Evolutionary conservation across 2,329 filamentous ascomycete genomes (phyloP), one percentile per base, ranked within the genome.

Genomic region (Blastomyces percursus): DNA sequence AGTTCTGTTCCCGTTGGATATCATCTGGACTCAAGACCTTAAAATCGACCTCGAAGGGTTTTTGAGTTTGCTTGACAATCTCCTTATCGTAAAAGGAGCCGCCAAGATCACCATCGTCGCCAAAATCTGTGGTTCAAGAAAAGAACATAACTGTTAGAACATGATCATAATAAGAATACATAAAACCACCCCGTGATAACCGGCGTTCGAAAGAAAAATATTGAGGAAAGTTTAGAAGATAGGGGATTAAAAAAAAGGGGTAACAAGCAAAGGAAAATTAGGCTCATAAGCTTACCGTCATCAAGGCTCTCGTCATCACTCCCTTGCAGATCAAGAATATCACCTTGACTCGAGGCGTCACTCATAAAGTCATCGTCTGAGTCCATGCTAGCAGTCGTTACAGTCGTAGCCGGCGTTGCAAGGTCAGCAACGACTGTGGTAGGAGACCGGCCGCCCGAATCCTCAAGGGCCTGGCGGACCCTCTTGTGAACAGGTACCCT

Each of bases 281-380:
- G n/a, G 32, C 21, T 11, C 19, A 12, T 44, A 44, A 55, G 68
- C 74, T 54, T 62, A 78, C 75, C 76, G 64, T 78, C 76, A 24
- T 72, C 75, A 57, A 76, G 55, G 66, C 76, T 80, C 64, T 79
- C 86, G 69, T 91, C 90, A 61, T 90, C 91, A 69, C 89, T 91
- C 64, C 89, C 86, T 70, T 91, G 77, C 30, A 72, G 76, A 54
- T 73, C 89, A 66, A 88, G 82, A 64, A 90, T 84, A 64, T 84
- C 84, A 64, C 87, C 86, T 51, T 87, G 87, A 72, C 89, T 96
- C 51, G 90, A 93, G 69, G 87, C 81, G 72, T 86, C 86, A 69
- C 89, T 95, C 83, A 94, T 88, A 75, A 92, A 92, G 64, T 96
- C 93, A 71, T 96, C 91, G 70, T 97, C 93, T 9, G 92, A 96